Base-by-base conservation (phyloP, 1,139 yeast genomes). In the Saccharomyces hybrid region DNA sequence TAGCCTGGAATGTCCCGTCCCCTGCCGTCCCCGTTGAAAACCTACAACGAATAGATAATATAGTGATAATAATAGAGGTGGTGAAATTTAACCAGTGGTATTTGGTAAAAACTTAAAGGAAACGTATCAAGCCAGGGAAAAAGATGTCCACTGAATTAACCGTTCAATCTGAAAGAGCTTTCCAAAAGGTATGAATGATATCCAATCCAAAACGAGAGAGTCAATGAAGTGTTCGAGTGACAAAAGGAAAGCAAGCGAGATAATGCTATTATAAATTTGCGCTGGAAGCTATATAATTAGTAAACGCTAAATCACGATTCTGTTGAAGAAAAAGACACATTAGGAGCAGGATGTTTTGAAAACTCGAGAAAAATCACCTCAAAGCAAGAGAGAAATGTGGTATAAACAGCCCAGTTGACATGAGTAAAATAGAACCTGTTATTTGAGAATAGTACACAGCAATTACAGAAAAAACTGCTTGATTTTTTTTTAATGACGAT, bases 151-250 rank as follows among this genome's bases (percentile, higher is more conserved):
- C 98, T 80, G 99, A 93, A 87, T 90, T 93, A 83, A 90, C 96
- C 79, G 99, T 95, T 82, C 99, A 93, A 87, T 88, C 97, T 77
- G 99, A 95, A 86, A 93, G 96, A 83, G 99, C 99, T 88, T 93
- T 86, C 96, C 99, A 93, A 87, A 95, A 93, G 95, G 95, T 88
- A 83, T 77, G 95, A 80, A 55, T 38, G 12, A 48, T n/a, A 47
- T 38, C 12, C 26, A 19, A 38, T 8, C 44, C 9, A 21, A 12
- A 38, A 8, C 5, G n/a, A 38, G 26, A 9, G 16, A 38, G 19
- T 38, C 44, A 19, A 38, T 38, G 26, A 38, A 32, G 38, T 32
- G 9, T n/a, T 32, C 38, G 19, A 32, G n/a, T 32, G 16, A 34
- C 42, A 11, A 34, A 34, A 34, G 42, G 42, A 34, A 34, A 34